Base-by-base conservation (phyloP, 768 basidiomycete species). In the Steccherinum ochraceum region DNA sequence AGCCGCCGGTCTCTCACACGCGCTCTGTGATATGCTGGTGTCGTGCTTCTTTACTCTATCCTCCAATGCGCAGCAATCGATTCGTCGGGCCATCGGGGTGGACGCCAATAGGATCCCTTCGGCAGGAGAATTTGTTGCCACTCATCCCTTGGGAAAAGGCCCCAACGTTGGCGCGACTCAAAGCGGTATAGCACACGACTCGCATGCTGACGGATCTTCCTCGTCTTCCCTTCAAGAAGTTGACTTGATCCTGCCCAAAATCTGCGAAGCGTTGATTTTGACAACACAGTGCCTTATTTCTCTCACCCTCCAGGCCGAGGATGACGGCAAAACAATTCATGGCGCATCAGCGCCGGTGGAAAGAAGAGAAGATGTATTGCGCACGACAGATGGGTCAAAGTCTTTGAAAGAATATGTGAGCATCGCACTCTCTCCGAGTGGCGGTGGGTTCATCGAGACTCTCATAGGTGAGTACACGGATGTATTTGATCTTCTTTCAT, bases 181-280 rank as follows among this genome's bases (percentile, higher is more conserved):
- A 19, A 43, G 16, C 41, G 41, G 41, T 16, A 16, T 16, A 35
- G 16, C 30, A 16, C 16, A 7, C 7, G 16, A 35, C 16, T 35
- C 30, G 30, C 7, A 35, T 35, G 30, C 30, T 35, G 16, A 16
- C 16, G 30, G 7, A 35, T 35, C 30, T 35, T 7, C 30, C 16
- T 7, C 30, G 16, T 7, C 30, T 35, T 35, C 30, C 30, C 70
- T 67, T 12, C 64, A 69, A 49, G 73, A 78, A 62, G 64, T 87
- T 26, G 86, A 93, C 64, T 73, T 81, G 21, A 72, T 84, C 60
- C 69, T 94, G 16, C 86, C 89, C 2, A 87, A 84, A 68, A 82
- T 81, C 19, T 85, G 86, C 62, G 89, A 92, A 59, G 90, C 83
- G 0, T 72, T 93, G 46, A 84, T 93, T 13, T 73, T 93, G 11